phyloP scores from a whole-genome alignment of 1,284 basidiomycete genomes.

The Papiliotrema terrestris region DNA sequence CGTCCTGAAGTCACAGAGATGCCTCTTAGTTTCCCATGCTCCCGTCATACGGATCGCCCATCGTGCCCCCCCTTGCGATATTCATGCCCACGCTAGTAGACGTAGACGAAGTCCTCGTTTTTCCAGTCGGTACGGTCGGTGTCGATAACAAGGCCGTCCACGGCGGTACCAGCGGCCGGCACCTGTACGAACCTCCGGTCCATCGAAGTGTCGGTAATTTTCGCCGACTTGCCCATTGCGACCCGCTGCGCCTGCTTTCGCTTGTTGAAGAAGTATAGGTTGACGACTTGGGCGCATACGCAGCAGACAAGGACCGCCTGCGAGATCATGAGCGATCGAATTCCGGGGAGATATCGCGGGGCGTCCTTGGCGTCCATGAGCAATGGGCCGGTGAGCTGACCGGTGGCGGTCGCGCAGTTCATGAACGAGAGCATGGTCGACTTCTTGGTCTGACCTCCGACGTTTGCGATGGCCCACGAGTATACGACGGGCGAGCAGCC shows the following conservation, averaged over 20 bases:
- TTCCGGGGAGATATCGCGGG: slow-evolving; percentile 27
- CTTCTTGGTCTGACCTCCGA: slow-evolving; percentile 26
- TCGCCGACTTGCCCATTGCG: background rate
- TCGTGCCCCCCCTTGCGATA: too few relatives aligned
- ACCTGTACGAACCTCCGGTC: background rate
- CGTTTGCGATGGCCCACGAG: slow-evolving; percentile 15
- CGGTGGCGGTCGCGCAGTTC: slow-evolving; percentile 8
- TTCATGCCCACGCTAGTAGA: too few relatives aligned
- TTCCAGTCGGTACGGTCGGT: background rate
- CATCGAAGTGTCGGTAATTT: background rate
- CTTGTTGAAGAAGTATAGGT: background rate
- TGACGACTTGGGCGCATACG: slow-evolving; percentile 7
- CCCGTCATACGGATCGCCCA: too few relatives aligned
- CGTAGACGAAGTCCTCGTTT: background rate
- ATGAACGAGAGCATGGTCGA: slow-evolving; percentile 7
- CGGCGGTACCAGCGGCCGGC: background rate
- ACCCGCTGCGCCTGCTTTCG: background rate
- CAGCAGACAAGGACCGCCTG: slow-evolving; percentile 7
- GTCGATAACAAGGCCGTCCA: background rate
- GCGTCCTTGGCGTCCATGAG: slow-evolving; percentile 32
- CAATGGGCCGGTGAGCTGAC: slow-evolving; percentile 27
- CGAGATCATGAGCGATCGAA: slow-evolving; percentile 23
- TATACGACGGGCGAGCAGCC: slow-evolving; percentile 31
- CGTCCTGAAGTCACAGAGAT: too few relatives aligned
- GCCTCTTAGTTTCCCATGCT: too few relatives aligned